phyloP scores from a whole-genome alignment of 176 grass and related monocot genomes.

The Pontederia paniculata region DNA sequence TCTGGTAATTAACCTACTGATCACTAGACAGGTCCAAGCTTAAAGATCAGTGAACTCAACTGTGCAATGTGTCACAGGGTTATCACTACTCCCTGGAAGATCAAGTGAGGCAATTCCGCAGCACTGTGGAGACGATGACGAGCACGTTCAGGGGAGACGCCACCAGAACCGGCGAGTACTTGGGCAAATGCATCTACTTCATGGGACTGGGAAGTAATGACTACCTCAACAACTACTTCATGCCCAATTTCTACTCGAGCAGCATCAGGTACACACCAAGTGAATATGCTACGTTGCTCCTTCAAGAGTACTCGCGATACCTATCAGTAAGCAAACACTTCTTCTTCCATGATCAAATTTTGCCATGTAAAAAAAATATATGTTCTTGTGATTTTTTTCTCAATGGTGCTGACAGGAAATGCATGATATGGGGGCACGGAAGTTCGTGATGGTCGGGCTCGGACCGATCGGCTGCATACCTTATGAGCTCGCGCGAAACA shows the following conservation, averaged over 20 bases:
- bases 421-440: conserved; percentile 52
- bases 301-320: conserved; percentile 50
- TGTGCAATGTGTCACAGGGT: conserved; percentile 25
- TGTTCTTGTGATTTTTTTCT: too few species aligned
- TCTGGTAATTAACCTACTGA: conserved; percentile 31
- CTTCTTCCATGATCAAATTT: too few species aligned
- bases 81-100: conserved; percentile 51
- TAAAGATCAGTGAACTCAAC: not conserved
- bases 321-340: conserved; percentile 23
- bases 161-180: conserved; percentile 12
- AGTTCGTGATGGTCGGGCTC: conserved; percentile 53
- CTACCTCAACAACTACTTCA: conserved; percentile 56
- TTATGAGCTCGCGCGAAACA: conserved; percentile 65
- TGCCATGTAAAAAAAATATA: not conserved
- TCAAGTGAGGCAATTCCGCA: conserved; percentile 66
- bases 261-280: conserved; percentile 30
- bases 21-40: not conserved
- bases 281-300: conserved; percentile 39
- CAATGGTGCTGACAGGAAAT: conserved; percentile 20
- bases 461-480: conserved; percentile 88
- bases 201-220: conserved; percentile 52
- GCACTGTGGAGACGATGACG: conserved; percentile 26
- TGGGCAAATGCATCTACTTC: conserved; percentile 75
- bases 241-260: conserved; percentile 40
- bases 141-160: conserved; percentile 24